phyloP scores from a whole-genome alignment of 148 eudicot species.

The Nepenthes mirabilis region DNA sequence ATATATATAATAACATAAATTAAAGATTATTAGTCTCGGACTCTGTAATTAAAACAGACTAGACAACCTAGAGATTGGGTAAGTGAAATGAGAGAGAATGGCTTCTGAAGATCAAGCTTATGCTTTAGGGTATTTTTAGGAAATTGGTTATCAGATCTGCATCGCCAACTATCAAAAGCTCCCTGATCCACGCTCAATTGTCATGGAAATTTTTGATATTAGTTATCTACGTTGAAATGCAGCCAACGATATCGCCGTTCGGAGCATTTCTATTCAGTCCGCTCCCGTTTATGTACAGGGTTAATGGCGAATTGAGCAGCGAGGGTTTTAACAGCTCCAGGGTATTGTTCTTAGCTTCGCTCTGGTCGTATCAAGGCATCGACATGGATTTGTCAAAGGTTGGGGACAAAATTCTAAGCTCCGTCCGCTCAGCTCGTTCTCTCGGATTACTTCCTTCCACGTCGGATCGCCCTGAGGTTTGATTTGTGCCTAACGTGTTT shows the following conservation, averaged over 20 bases:
- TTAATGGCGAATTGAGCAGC: conserved; percentile 35
- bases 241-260: not conserved
- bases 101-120: no score
- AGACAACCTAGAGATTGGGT: no score
- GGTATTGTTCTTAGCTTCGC: conserved; percentile 59
- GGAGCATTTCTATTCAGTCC: not conserved
- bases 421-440: conserved; percentile 85
- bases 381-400: conserved; percentile 89
- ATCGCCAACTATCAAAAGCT: not conserved
- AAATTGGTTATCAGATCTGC: no score
- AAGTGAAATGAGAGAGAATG: no score
- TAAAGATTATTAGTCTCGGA: no score
- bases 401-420: conserved; percentile 70
- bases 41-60: no score
- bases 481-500: not conserved
- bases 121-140: no score
- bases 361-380: conserved; percentile 38
- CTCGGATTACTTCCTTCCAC: conserved; percentile 66
- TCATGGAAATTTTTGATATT: not conserved
- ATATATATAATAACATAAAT: no score
- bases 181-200: not conserved
- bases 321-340: conserved; percentile 58
- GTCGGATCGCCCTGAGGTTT: conserved; percentile 91
- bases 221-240: not conserved
- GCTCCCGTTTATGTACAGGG: not conserved